Evolutionary conservation across 257 asterid species (phyloP), one percentile per base, ranked within the genome.

Genomic region (Lantana camara): DNA sequence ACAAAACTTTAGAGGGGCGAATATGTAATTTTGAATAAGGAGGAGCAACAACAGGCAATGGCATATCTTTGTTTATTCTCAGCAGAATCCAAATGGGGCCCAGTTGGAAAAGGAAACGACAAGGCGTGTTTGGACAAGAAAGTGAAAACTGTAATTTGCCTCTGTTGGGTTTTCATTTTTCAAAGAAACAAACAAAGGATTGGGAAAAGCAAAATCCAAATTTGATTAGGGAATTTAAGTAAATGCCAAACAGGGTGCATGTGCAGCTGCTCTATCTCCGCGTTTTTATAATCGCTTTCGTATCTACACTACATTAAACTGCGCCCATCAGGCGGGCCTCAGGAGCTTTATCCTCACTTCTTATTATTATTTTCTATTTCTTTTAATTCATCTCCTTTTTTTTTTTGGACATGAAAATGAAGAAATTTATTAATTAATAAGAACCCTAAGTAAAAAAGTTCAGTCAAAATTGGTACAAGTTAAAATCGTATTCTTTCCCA

Each of bases 71-170:
- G 48, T 34, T 41, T 51, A 9, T 69, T 69, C 42, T 69, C 57
- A 29, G 46, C 5, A 38, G 50, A 62, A 67, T 61, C 74, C 61
- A 68, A 64, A 45, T 44, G 79, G 75, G 23, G 66, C 79, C 75
- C 47, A 41, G 34, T 30, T 37, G 15, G 75, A 62, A 70, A 62
- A 44, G 27, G 64, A 70, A 52, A 7, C 47, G 46, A 61, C 70
- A 38, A 13, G 19, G 22, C 21, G 64, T 16, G 49, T 52, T 35
- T 35, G 63, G 50, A 35, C 21, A 44, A 55, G 53, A 57, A 69
- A 73, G 50, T 21, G 49, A 73, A 20, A 57, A 69, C 60, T 40
- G 20, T 64, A 37, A 57, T 40, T 71, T 64, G 63, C 30, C 56
- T 19, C 5, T 27, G 32, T 27, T 27, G 32, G 32, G n/a, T n/a